phyloP scores from a whole-genome alignment of 1,139 yeast species.

The Zygoascus meyerae region DNA sequence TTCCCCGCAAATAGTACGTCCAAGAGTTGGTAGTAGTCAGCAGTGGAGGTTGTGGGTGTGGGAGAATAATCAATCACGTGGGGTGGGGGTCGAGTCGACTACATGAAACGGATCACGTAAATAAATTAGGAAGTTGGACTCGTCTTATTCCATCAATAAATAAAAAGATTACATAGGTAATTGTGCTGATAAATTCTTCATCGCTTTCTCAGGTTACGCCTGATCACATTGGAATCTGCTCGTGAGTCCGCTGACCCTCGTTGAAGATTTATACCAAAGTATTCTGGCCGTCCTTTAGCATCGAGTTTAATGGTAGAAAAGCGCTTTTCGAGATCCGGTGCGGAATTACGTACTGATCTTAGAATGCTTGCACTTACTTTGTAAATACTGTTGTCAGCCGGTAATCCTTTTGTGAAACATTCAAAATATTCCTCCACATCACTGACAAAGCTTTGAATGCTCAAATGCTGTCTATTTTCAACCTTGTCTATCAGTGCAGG shows the following conservation, averaged over 20 bases:
- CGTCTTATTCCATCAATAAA: too few species aligned
- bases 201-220: too few species aligned
- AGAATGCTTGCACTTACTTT: conserved; percentile 1
- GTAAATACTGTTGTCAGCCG: background rate
- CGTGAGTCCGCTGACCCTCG: background rate
- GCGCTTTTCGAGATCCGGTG: background rate
- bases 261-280: background rate
- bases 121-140: too few species aligned
- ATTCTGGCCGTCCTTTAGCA: conserved; percentile 3
- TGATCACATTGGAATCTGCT: too few species aligned
- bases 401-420: conserved; percentile 2
- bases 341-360: background rate
- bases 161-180: too few species aligned
- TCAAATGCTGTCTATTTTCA: background rate
- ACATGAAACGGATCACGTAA: too few species aligned
- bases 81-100: too few species aligned
- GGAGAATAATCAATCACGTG: too few species aligned
- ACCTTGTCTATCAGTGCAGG: conserved; percentile 5
- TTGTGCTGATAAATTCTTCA: too few species aligned
- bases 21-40: too few species aligned
- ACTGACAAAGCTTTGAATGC: background rate
- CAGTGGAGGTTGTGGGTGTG: background rate
- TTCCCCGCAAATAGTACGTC: too few species aligned
- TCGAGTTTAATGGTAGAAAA: conserved; percentile 1
- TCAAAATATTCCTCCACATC: conserved; percentile 4